Evolutionary conservation across 345 rosid species (phyloP).

Genomic region (Brassica cretica): DNA sequence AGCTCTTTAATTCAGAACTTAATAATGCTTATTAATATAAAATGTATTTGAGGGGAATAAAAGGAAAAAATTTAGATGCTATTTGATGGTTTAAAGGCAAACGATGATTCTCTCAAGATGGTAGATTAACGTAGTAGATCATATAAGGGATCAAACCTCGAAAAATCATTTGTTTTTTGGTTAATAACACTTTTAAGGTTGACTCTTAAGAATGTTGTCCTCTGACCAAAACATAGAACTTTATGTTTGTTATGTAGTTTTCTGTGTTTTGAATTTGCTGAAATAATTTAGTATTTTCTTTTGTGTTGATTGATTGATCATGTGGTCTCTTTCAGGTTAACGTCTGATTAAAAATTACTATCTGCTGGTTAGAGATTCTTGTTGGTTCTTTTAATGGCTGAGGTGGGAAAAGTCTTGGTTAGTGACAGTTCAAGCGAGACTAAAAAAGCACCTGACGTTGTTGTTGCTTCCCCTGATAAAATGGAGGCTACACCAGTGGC

Average conservation of each 20-base stretch:
- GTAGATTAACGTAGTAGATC: neutral
- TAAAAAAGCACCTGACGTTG: constrained; percentile 38
- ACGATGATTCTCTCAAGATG: neutral
- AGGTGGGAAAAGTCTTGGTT: constrained; percentile 4
- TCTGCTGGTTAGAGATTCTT: constrained; percentile 32
- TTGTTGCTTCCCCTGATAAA: constrained; percentile 37
- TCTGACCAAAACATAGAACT: neutral
- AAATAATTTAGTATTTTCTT: neutral
- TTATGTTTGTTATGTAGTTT: constrained; percentile 2
- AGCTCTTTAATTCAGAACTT: constrained; percentile 5
- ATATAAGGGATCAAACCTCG: neutral
- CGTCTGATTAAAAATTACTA: constrained; percentile 4
- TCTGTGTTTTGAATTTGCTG: neutral
- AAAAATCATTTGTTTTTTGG: neutral
- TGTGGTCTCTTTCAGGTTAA: constrained; percentile 19
- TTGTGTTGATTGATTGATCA: constrained; percentile 17
- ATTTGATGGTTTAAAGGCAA: neutral
- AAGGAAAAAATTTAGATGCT: neutral
- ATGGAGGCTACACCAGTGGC: constrained; percentile 36
- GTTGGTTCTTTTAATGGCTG: constrained; percentile 37
- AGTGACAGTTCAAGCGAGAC: constrained; percentile 43
- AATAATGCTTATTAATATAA: neutral
- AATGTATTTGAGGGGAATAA: neutral
- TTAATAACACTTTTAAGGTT: neutral
- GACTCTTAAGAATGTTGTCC: constrained; percentile 17